Base-by-base conservation (phyloP, 2,329 filamentous ascomycete genomes). In the Onygena corvina region DNA sequence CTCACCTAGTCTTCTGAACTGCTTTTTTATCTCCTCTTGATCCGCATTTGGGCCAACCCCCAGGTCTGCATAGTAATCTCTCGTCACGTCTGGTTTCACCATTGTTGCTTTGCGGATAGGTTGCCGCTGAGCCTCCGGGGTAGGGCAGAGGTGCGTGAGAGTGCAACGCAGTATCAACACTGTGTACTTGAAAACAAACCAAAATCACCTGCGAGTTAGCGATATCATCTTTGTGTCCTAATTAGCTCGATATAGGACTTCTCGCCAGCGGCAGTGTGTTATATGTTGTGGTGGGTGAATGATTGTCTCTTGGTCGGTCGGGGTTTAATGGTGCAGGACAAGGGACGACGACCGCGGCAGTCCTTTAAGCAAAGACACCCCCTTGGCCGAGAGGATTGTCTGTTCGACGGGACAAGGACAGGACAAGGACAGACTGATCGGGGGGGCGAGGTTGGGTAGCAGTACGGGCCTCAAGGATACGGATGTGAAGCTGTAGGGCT, bases 51-150 rank as follows among this genome's bases (percentile, higher is more conserved):
- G 70, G 1, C 78, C 66, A 50, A 94, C 69, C 55, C 86, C 85
- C 49, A 94, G 74, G 68, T 93, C 87, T 53, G 80, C 83, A 68
- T 94, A 94, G 67, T 92, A 92, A 67, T 93, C 84, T 59, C 80
- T 77, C 58, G 74, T 76, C 55, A 76, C 72, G 62, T 86, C 82
- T 57, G 74, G 71, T 67, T 83, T 83, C 58, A 78, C 79, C 82
- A 86, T 86, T 11, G 38, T 27, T 42, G 38, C 21, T 23, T 14
- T 23, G 4, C 27, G 21, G 58, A 57, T 75, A n/a, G n/a, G 38
- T 8, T 2, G n/a, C 21, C 11, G 12, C 7, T 25, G n/a, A n/a
- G 38, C 38, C 14, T n/a, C 16, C 38, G 5, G 34, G 21, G 21
- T 42, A 23, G 9, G 38, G 16, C 9, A 1, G 38, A 23, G 21